A percentile compares a stretch with the other conserved stretches of the same genome.
phyloP scores from a whole-genome alignment of 495 filamentous ascomycete genomes.

The Baudoinia panamericana region DNA sequence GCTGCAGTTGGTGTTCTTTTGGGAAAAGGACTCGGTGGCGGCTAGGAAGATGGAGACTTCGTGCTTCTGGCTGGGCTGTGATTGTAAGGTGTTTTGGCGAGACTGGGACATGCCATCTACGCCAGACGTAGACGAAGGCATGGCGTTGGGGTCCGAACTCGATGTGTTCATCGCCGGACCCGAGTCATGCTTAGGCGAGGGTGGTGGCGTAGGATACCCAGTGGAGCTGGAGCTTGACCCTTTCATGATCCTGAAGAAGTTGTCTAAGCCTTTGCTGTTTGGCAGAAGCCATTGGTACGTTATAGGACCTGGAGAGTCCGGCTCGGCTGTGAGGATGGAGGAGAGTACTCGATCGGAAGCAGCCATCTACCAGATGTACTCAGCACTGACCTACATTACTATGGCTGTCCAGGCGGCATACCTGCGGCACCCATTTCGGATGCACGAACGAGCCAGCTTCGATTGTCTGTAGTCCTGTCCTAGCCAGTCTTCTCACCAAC shows the following conservation, averaged over 20 bases:
- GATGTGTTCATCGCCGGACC: slow-evolving; percentile 36
- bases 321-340: slow-evolving; percentile 49
- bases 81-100: neutral
- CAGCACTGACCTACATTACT: neutral
- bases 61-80: slow-evolving; percentile 26
- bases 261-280: slow-evolving; percentile 68
- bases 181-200: slow-evolving; percentile 19
- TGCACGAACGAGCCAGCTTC: slow-evolving; percentile 92
- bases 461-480: slow-evolving; percentile 72
- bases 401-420: slow-evolving; percentile 26
- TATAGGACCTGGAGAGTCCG: slow-evolving; percentile 48
- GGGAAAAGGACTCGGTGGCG: slow-evolving; percentile 82
- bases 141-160: slow-evolving; percentile 30
- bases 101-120: slow-evolving; percentile 16
- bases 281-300: slow-evolving; percentile 91
- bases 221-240: slow-evolving; percentile 28
- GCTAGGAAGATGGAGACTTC: slow-evolving; percentile 89
- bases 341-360: slow-evolving; percentile 74
- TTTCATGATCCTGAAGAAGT: slow-evolving; percentile 34
- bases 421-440: slow-evolving; percentile 97
- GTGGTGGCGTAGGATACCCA: slow-evolving; percentile 27
- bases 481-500: slow-evolving; percentile 65
- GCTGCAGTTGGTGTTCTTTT: slow-evolving; percentile 81
- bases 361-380: slow-evolving; percentile 54
- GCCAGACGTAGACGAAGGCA: slow-evolving; percentile 25